Evolutionary conservation across 306 rosid genomes (phyloP).

Genomic region (Cicer cuneatum): DNA sequence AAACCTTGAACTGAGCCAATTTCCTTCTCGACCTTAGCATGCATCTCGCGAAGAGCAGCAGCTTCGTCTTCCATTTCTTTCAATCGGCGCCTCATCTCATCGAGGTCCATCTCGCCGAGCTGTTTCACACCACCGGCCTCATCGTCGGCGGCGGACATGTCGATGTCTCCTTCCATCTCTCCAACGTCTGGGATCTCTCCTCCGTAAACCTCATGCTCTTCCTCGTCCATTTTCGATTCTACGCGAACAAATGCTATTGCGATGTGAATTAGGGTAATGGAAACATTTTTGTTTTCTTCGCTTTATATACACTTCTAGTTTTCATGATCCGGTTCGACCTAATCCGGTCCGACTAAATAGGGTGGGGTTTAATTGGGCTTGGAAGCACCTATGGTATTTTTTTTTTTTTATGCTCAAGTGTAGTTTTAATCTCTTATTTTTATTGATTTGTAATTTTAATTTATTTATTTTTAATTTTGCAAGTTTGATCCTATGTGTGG

Average conservation of each 20-base stretch:
- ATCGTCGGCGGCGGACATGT: constrained; percentile 82
- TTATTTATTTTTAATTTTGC: no score
- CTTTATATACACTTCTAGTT: background rate
- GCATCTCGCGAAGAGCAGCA: constrained; percentile 97
- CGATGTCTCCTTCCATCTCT: constrained; percentile 74
- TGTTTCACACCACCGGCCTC: constrained; percentile 85
- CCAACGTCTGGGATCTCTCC: constrained; percentile 90
- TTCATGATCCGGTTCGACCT: background rate
- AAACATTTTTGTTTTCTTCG: background rate
- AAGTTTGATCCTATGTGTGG: no score
- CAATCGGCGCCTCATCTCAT: constrained; percentile 90
- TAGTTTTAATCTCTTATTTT: no score
- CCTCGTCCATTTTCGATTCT: constrained; percentile 71
- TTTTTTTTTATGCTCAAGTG: no score
- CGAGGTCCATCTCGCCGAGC: constrained; percentile 95
- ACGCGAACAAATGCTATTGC: background rate
- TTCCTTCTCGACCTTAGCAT: constrained; percentile 95
- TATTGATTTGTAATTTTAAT: no score
- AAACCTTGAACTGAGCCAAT: constrained; percentile 93
- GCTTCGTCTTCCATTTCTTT: constrained; percentile 98
- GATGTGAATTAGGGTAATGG: background rate
- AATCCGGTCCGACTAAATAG: no score
- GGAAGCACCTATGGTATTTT: no score
- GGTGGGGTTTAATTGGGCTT: no score
- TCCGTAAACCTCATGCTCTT: constrained; percentile 96